Conservation (phyloP, 768 basidiomycete genomes). For the Hericium rajendrae region DNA sequence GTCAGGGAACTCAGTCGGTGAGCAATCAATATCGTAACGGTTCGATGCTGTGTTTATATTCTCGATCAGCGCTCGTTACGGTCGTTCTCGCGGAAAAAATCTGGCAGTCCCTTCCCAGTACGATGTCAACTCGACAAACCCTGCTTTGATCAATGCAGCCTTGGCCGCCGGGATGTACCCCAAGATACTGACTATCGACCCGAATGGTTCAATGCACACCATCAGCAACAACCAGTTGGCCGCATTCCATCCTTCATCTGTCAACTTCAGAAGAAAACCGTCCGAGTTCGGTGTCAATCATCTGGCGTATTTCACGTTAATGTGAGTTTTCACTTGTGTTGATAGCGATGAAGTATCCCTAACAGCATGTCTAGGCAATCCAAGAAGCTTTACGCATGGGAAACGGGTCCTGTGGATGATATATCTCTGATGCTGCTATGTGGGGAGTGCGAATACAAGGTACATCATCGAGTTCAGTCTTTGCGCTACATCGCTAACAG, state of each 20-base stretch:
- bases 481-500: neutral
- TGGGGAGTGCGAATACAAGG: constrained; percentile 88
- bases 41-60: neutral
- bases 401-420: constrained; percentile 84
- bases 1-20: constrained; percentile 65
- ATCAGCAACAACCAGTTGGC: constrained; percentile 73
- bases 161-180: constrained; percentile 85
- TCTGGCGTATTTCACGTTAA: constrained; percentile 80
- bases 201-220: constrained; percentile 59
- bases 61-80: constrained; percentile 54
- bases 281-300: constrained; percentile 67
- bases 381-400: constrained; percentile 89
- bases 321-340: constrained; percentile 36
- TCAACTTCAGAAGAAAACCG: constrained; percentile 70
- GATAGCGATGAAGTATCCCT: neutral
- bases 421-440: constrained; percentile 73
- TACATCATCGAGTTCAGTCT: constrained; percentile 16
- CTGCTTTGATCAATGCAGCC: constrained; percentile 65
- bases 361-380: constrained; percentile 60
- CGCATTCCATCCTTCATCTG: constrained; percentile 82
- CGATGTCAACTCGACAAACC: constrained; percentile 60
- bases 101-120: constrained; percentile 62
- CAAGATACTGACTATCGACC: constrained; percentile 73
- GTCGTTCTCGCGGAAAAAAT: constrained; percentile 67
- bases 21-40: neutral